Evolutionary conservation across 768 basidiomycete genomes (phyloP), one percentile per base, ranked within the genome.

Genomic region (Suillus tomentosus): DNA sequence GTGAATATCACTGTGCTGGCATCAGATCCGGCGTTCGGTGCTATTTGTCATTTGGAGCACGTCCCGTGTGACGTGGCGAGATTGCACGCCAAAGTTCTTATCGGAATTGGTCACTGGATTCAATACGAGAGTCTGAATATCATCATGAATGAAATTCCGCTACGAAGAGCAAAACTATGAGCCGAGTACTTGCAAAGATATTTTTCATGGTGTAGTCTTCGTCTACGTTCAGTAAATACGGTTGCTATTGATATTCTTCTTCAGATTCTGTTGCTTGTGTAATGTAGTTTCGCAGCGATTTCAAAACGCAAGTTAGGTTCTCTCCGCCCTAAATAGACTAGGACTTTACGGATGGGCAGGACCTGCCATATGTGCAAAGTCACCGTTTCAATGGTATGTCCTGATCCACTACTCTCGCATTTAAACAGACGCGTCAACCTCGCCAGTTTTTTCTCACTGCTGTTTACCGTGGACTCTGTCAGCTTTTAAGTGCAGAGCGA

Each of bases 71-170:
- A 51, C 15, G 50, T 51, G 50, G 27, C 50, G 24, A 51, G 50
- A 51, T 27, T 51, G 24, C 24, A 5, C 27, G 24, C 27, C 27
- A 51, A 36, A 54, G 10, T n/a, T 31, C n/a, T 6, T 5, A n/a
- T n/a, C 19, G 53, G 53, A 19, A 54, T n/a, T 36, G 10, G 53
- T 36, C 53, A 54, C 53, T 54, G 53, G 19, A 54, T 54, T n/a
- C 61, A 62, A 63, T 66, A 43, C 58, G 55, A 47, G 47, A 14
- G 19, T 62, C 40, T 24, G 40, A 45, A 70, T 59, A 48, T 59
- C 10, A 56, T 37, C 36, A 56, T n/a, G 61, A 19, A 53, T 50
- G 19, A 24, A 47, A 61, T 61, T 50, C 63, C 67, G 7, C 58
- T 50, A n/a, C 19, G 31, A 27, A 19, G 39, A 60, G 58, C 37